phyloP scores from a whole-genome alignment of 345 rosid species.

The Odontarrhena argentea region DNA sequence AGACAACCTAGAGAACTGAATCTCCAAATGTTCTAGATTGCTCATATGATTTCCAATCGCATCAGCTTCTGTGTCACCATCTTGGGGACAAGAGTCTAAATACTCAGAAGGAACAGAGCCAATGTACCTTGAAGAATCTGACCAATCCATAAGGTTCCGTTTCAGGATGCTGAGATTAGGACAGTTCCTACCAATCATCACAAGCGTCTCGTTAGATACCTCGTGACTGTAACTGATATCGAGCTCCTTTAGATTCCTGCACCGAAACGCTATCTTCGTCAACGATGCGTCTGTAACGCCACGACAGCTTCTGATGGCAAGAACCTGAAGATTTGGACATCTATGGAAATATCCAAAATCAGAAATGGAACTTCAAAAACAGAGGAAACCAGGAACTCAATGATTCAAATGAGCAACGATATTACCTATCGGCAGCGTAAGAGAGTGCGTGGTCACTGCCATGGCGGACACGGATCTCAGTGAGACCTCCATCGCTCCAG shows the following conservation, averaged over 20 bases:
- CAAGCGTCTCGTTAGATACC: conserved; percentile 68
- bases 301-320: conserved; percentile 65
- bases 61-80: conserved; percentile 74
- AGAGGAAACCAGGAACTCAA: neutral
- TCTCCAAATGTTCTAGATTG: conserved; percentile 62
- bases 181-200: conserved; percentile 66
- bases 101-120: conserved; percentile 70
- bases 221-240: conserved; percentile 83
- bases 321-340: conserved; percentile 67
- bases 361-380: neutral
- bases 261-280: conserved; percentile 58
- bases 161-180: conserved; percentile 60
- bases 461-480: conserved; percentile 66
- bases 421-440: conserved; percentile 64
- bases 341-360: conserved; percentile 38
- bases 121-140: conserved; percentile 64
- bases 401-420: neutral
- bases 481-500: conserved; percentile 66
- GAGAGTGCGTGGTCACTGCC: conserved; percentile 75
- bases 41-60: conserved; percentile 71
- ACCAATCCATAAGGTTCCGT: conserved; percentile 76
- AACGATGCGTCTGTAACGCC: conserved; percentile 73
- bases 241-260: conserved; percentile 58
- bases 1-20: conserved; percentile 66
- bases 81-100: conserved; percentile 76